Percentiles rank a stretch among this genome's conserved stretches.
Evolutionary conservation across 2,329 filamentous ascomycete species (phyloP).

Genomic region (Botrytis sinoallii): DNA sequence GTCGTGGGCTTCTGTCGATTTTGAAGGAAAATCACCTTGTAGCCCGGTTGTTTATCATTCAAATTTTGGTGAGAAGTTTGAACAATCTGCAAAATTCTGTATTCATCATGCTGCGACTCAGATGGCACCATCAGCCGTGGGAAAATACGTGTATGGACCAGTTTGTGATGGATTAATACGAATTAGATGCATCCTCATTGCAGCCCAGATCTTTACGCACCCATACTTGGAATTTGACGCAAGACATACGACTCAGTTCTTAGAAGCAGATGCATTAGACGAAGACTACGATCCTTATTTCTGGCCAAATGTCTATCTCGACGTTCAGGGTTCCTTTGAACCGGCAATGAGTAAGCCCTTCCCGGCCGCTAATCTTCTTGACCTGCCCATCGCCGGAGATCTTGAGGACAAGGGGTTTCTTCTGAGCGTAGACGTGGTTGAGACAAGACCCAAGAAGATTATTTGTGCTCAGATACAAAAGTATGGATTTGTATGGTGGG

Average conservation of each 20-base stretch:
- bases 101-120: background rate
- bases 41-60: background rate
- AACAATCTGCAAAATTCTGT: background rate
- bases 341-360: background rate
- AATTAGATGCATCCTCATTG: background rate
- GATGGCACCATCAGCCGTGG: background rate
- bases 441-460: background rate
- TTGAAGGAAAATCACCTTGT: background rate
- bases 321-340: background rate
- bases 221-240: background rate
- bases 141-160: background rate
- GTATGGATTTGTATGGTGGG: background rate
- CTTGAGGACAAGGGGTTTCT: background rate
- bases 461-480: background rate
- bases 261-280: background rate
- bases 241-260: background rate
- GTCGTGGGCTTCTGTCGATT: conserved; percentile 9
- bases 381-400: background rate
- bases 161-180: background rate
- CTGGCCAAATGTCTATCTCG: background rate
- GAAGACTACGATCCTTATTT: background rate
- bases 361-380: background rate
- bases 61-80: background rate
- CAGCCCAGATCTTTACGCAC: background rate
- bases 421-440: background rate